Conservation (phyloP, 2,329 filamentous ascomycete species). For the Fusarium sublunatum region DNA sequence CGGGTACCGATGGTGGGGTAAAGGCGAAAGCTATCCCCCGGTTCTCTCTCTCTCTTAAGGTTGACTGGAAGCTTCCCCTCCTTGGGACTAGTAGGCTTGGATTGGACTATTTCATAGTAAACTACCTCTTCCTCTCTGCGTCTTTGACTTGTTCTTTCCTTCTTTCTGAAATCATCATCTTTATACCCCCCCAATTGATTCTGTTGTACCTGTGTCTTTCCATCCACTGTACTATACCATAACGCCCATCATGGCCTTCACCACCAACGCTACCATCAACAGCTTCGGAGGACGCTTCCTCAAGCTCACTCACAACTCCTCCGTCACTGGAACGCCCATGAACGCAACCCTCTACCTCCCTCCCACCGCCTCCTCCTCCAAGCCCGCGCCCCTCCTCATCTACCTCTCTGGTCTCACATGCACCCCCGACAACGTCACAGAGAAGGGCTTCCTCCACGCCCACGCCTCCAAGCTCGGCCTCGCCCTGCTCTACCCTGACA, state of each 20-base stretch:
- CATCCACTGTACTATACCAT: neutral
- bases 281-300: constrained; percentile 94
- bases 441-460: constrained; percentile 92
- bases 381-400: constrained; percentile 82
- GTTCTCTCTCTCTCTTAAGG: constrained; percentile 9
- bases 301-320: constrained; percentile 89
- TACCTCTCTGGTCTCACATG: constrained; percentile 96
- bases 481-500: constrained; percentile 95
- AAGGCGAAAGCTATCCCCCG: constrained; percentile 17
- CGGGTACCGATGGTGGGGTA: constrained; percentile 36
- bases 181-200: constrained; percentile 13
- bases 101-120: constrained; percentile 27
- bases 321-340: constrained; percentile 87
- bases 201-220: neutral
- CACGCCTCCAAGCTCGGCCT: constrained; percentile 83
- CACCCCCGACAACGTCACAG: constrained; percentile 85
- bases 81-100: neutral
- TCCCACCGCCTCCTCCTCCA: constrained; percentile 67
- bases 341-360: constrained; percentile 92
- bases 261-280: constrained; percentile 87
- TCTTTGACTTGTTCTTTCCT: constrained; percentile 8
- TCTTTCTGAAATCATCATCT: constrained; percentile 6
- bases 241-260: constrained; percentile 77
- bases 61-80: constrained; percentile 39
- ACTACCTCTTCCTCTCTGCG: constrained; percentile 11